Conservation (phyloP, 23 red algal species). For the Chondrus crispus region DNA sequence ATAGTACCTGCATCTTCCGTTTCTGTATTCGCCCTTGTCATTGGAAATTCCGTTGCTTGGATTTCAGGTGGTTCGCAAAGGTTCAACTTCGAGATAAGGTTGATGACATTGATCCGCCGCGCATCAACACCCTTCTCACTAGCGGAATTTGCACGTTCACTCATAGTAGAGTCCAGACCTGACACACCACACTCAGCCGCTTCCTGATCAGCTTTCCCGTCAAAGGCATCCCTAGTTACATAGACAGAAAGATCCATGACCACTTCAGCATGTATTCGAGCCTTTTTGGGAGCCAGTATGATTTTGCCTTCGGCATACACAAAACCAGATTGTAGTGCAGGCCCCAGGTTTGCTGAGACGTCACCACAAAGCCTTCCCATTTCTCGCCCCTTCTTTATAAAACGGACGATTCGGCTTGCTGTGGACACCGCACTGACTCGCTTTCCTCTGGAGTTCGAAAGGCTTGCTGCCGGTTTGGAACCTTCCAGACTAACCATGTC, state of each 20-base stretch:
- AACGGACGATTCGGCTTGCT: slow-evolving; percentile 2
- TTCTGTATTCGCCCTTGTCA: not conserved
- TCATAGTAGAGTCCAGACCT: not conserved
- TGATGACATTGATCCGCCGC: slow-evolving; percentile 27
- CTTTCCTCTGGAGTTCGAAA: not conserved
- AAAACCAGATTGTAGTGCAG: slow-evolving; percentile 44
- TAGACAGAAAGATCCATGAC: slow-evolving; percentile 28
- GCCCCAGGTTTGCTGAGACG: not conserved
- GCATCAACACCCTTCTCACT: slow-evolving; percentile 36
- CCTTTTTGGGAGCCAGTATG: not conserved
- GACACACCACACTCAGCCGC: not conserved
- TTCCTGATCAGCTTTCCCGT: not conserved
- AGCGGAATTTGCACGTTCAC: not conserved
- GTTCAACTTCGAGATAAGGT: slow-evolving; percentile 15
- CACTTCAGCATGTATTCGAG: slow-evolving; percentile 26
- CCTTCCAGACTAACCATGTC: not conserved
- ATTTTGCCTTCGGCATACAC: not conserved
- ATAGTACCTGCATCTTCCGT: slow-evolving; percentile 23
- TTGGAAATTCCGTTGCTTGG: not conserved
- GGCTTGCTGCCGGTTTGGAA: not conserved
- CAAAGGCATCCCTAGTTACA: slow-evolving; percentile 32
- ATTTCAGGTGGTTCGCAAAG: slow-evolving; percentile 25
- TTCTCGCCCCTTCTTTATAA: slow-evolving; percentile 33
- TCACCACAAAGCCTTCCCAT: slow-evolving; percentile 20
- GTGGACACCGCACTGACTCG: not conserved